Evolutionary conservation across 2,329 filamentous ascomycete genomes (phyloP).

Genomic region (Lithohypha guttulata): DNA sequence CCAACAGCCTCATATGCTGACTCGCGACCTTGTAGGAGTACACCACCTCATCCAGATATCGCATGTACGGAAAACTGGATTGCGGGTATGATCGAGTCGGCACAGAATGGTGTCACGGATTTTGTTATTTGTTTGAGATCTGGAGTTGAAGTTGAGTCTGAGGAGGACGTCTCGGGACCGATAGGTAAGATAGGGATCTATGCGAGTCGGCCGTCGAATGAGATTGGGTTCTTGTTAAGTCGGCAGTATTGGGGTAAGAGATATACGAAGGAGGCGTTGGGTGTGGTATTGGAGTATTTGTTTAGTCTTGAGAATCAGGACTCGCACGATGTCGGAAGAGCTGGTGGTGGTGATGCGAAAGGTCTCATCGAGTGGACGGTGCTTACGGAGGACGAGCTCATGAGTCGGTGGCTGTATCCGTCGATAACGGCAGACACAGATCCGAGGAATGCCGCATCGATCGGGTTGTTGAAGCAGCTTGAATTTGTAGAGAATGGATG

Average conservation of each 20-base stretch:
- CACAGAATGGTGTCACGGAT: slow-evolving; percentile 15
- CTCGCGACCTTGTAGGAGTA: slow-evolving; percentile 12
- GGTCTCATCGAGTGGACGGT: background rate
- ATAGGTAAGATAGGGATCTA: slow-evolving; percentile 17
- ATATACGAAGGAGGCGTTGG: slow-evolving; percentile 13
- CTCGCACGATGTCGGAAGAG: background rate
- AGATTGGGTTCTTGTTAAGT: slow-evolving; percentile 16
- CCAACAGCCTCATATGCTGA: no score
- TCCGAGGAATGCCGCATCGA: slow-evolving; percentile 12
- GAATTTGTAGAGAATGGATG: slow-evolving; percentile 13
- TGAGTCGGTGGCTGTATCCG: slow-evolving; percentile 2
- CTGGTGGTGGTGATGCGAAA: background rate
- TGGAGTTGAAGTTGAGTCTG: background rate
- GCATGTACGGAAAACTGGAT: slow-evolving; percentile 12
- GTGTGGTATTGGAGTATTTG: slow-evolving; percentile 10
- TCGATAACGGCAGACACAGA: slow-evolving; percentile 16
- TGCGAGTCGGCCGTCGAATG: slow-evolving; percentile 7
- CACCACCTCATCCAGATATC: slow-evolving; percentile 9
- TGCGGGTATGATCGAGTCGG: slow-evolving; percentile 9
- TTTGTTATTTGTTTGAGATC: slow-evolving; percentile 15
- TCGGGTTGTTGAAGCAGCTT: slow-evolving; percentile 12
- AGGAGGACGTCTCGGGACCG: background rate
- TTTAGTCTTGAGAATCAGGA: slow-evolving; percentile 9
- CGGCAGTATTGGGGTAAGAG: slow-evolving; percentile 13
- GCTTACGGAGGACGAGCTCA: background rate